phyloP scores from a whole-genome alignment of 2,329 filamentous ascomycete species.

The Podosphaera aphanis region DNA sequence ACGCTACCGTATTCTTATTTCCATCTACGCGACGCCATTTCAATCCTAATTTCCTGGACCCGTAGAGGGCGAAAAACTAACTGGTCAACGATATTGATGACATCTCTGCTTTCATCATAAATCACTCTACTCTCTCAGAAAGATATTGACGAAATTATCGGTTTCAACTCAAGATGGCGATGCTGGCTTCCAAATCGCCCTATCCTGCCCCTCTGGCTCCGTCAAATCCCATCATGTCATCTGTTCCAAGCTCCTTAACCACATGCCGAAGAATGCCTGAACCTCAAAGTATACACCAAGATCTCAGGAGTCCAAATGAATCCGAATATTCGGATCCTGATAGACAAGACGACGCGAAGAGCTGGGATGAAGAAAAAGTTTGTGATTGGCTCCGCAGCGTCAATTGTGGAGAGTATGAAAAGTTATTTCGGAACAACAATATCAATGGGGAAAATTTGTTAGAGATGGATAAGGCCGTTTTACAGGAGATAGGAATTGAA shows the following conservation, averaged over 20 bases:
- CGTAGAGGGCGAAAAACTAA: neutral
- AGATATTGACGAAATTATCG: neutral
- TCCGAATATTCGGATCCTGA: constrained; percentile 80
- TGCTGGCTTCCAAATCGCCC: constrained; percentile 53
- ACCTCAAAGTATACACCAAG: constrained; percentile 26
- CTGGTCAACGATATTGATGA: too few species aligned
- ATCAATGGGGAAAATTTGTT: constrained; percentile 94
- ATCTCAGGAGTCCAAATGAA: constrained; percentile 58
- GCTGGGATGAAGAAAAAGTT: constrained; percentile 80
- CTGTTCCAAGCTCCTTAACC: constrained; percentile 26
- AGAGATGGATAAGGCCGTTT: constrained; percentile 86
- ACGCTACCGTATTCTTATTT: neutral
- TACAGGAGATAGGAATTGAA: constrained; percentile 95
- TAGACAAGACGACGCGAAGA: constrained; percentile 50
- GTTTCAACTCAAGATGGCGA: constrained; percentile 33
- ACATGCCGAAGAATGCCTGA: constrained; percentile 28
- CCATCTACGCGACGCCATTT: neutral
- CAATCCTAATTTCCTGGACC: neutral
- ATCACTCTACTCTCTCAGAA: too few species aligned
- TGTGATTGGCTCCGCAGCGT: constrained; percentile 78
- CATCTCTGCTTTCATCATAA: neutral
- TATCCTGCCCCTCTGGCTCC: constrained; percentile 35
- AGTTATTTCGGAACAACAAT: constrained; percentile 72
- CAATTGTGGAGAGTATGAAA: constrained; percentile 83
- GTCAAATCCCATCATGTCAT: constrained; percentile 20